phyloP scores from a whole-genome alignment of 225 moss, liverwort and hornwort genomes.

The Straminergon stramineum region DNA sequence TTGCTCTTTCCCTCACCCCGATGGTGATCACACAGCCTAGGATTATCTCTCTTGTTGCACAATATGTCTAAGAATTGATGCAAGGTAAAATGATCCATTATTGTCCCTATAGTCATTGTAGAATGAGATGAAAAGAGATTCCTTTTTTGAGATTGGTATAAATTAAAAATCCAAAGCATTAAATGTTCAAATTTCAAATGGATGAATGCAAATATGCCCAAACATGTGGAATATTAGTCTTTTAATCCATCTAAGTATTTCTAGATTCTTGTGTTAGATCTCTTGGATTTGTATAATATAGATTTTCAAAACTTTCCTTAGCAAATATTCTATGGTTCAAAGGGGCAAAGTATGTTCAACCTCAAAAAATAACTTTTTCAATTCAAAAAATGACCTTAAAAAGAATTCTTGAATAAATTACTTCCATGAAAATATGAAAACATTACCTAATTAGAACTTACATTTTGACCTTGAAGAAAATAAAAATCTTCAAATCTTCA shows the following conservation, averaged over 20 bases:
- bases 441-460: neutral
- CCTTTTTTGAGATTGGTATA: neutral
- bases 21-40: neutral
- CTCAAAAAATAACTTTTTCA: neutral
- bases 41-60: neutral
- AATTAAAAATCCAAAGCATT: neutral
- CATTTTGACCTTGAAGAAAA: neutral
- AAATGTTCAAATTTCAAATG: neutral
- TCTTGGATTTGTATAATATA: neutral
- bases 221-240: accelerated
- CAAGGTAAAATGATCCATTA: neutral
- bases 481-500: neutral
- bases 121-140: accelerated
- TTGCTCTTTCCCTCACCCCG: accelerated
- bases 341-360: accelerated
- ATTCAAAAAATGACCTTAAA: neutral
- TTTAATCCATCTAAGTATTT: neutral
- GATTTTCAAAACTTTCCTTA: neutral
- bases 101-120: neutral
- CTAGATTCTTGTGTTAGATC: neutral
- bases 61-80: accelerated
- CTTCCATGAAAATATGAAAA: neutral
- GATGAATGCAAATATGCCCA: neutral
- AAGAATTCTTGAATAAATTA: neutral
- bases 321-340: neutral